Conservation (phyloP, 2,329 filamentous ascomycete species). For the Tolypocladium paradoxum region DNA sequence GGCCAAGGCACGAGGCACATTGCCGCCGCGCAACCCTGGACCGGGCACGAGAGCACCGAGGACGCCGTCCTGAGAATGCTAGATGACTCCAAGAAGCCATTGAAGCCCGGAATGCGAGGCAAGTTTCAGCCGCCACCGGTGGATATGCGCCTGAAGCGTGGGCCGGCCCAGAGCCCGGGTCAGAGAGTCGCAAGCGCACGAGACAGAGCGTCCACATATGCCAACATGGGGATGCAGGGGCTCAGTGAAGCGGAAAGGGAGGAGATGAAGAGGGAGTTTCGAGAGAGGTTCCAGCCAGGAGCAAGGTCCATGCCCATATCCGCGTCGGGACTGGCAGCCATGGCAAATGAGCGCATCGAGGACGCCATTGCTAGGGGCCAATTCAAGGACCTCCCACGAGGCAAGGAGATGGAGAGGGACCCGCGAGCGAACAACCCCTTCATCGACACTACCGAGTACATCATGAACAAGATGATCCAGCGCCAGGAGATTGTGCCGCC, state of each 20-base stretch:
- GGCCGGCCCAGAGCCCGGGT: conserved; percentile 28
- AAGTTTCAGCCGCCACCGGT: conserved; percentile 36
- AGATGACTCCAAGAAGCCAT: conserved; percentile 64
- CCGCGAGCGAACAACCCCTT: conserved; percentile 76
- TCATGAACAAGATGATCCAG: conserved; percentile 98
- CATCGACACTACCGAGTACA: conserved; percentile 91
- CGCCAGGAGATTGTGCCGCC: conserved; percentile 90
- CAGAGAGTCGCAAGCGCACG: conserved; percentile 42
- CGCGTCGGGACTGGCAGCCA: conserved; percentile 63
- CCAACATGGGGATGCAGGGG: conserved; percentile 35
- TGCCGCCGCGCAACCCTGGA: conserved; percentile 63
- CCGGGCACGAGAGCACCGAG: conserved; percentile 60
- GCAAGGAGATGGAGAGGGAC: conserved; percentile 72
- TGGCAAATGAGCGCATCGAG: conserved; percentile 88
- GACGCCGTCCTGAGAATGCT: conserved; percentile 80
- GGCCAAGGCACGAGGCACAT: conserved; percentile 58
- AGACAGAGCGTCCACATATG: conserved; percentile 45
- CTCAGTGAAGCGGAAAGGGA: conserved; percentile 64
- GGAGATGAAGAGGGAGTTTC: conserved; percentile 59
- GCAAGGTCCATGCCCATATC: conserved; percentile 65
- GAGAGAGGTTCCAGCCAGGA: conserved; percentile 67
- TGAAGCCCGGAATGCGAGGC: conserved; percentile 39
- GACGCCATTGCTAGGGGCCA: conserved; percentile 86
- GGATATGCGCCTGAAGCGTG: conserved; percentile 38
- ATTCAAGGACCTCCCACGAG: conserved; percentile 73